These are phyloP conservation scores for Leishmania tarentolae DNA, from an alignment of 208 protist genomes.

Conservation along the genomic window DNA sequence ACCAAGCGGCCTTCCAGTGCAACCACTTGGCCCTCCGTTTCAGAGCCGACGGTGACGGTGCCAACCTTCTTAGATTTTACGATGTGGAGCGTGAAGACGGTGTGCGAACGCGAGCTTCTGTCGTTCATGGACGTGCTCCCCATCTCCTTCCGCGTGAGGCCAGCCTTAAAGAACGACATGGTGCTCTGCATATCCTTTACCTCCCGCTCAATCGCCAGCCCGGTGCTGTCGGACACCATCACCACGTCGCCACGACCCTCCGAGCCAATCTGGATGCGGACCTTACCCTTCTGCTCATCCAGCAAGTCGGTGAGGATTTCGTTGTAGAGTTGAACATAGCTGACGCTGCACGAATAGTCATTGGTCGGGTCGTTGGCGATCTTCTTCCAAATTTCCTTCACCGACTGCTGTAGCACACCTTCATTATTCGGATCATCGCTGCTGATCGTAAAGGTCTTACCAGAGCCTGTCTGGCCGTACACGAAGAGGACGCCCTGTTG, in stretches of 20 bases:
- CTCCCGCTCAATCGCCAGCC: slow-evolving; percentile 55
- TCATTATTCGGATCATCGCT: slow-evolving; percentile 85
- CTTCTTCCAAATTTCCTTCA: slow-evolving; percentile 68
- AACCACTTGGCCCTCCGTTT: slow-evolving; percentile 23
- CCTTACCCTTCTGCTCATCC: slow-evolving; percentile 65
- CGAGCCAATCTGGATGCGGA: slow-evolving; percentile 78
- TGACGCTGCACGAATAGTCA: slow-evolving; percentile 84
- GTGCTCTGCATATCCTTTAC: slow-evolving; percentile 73
- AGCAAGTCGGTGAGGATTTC: slow-evolving; percentile 89
- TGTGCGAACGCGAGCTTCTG: slow-evolving; percentile 89
- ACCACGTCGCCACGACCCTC: slow-evolving; percentile 83
- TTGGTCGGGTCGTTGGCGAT: slow-evolving; percentile 63
- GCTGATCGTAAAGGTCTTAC: slow-evolving; percentile 93
- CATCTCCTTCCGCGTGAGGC: slow-evolving; percentile 87
- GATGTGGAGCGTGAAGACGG: slow-evolving; percentile 92
- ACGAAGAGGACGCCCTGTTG: slow-evolving; percentile 91
- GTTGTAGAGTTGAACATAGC: slow-evolving; percentile 92
- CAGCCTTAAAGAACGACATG: slow-evolving; percentile 79
- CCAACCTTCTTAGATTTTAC: slow-evolving; percentile 65
- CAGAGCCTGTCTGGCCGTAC: slow-evolving; percentile 91
- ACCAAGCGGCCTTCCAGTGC: slow-evolving; percentile 90
- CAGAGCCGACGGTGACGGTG: slow-evolving; percentile 29
- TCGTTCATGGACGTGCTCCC: slow-evolving; percentile 93
- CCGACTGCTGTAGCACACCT: slow-evolving; percentile 86
- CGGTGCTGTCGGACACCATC: slow-evolving; percentile 67